Evolutionary conservation across 2,329 filamentous ascomycete species (phyloP).

Genomic region (Calonectria pseudoreteaudii): DNA sequence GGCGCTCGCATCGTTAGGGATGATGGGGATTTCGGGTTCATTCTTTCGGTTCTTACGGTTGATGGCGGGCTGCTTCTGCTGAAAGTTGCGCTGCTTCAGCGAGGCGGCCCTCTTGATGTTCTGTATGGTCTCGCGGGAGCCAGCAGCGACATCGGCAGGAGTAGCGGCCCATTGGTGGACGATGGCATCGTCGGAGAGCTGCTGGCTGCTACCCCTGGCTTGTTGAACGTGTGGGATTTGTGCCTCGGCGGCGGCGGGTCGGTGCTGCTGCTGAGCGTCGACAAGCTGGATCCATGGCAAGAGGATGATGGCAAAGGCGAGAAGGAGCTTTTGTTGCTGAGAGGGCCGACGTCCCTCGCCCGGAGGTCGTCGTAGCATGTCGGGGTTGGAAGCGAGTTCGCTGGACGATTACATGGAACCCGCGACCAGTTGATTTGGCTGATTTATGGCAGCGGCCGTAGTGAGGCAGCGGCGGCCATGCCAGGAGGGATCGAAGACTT

Average conservation of each 20-base stretch:
- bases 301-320: constrained; percentile 69
- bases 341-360: constrained; percentile 65
- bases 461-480: constrained; percentile 34
- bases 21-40: constrained; percentile 48
- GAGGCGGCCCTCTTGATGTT: constrained; percentile 41
- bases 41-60: constrained; percentile 48
- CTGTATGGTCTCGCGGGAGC: constrained; percentile 43
- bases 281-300: constrained; percentile 67
- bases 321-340: constrained; percentile 59
- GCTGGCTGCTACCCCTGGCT: constrained; percentile 42
- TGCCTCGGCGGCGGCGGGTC: constrained; percentile 40
- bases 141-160: constrained; percentile 44
- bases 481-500: constrained; percentile 20
- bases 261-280: constrained; percentile 74
- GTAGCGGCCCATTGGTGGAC: constrained; percentile 47
- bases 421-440: constrained; percentile 16
- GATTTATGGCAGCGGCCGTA: constrained; percentile 27
- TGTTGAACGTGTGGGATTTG: constrained; percentile 33
- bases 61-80: constrained; percentile 36
- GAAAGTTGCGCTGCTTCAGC: constrained; percentile 41
- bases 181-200: constrained; percentile 43
- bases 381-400: constrained; percentile 26
- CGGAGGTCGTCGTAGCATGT: constrained; percentile 74
- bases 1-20: constrained; percentile 86
- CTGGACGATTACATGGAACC: constrained; percentile 42